Base-by-base conservation (phyloP, 2,329 filamentous ascomycete genomes). In the Fusarium stilboides region DNA sequence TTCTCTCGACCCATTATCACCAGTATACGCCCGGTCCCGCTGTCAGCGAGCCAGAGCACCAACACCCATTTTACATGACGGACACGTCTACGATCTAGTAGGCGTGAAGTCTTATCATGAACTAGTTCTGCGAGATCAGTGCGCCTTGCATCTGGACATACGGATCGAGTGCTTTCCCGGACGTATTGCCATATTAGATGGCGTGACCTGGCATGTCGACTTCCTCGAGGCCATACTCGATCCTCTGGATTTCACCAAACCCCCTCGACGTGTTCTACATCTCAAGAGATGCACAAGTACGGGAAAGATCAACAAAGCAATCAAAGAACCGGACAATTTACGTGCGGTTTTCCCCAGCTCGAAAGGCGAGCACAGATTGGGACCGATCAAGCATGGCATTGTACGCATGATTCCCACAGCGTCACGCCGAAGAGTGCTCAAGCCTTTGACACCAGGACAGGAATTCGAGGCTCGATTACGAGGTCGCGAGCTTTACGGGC, bases 331-430 rank as follows among this genome's bases (percentile, higher is more conserved):
- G 6, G 55, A 61, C 3, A 61, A 39, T 8, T 10, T 60, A 1
- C 22, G 14, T 2, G 54, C n/a, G 6, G 6, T 44, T 0, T 61
- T 61, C 3, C 24, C 44, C 0, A 24, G 57, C 8, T 20, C 57
- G 8, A 61, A 24, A 6, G 57, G 54, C 1, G 20, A 59, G 1
- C 54, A 61, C 34, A 60, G 4, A 1, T 2, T 61, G 1, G 57
- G 57, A 3, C 54, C 54, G 4, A 51, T 51, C 4, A 61, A 61
- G 6, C 54, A 61, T 6, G 57, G 54, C 15, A 61, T 60, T 13
- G 57, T 61, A 7, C 57, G 57, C 10, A 61, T 60, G 54, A 15
- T 59, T 2, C 24, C 57, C 9, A 33, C 5, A 2, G 44, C 54
- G 42, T 60, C 57, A 13, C 43, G 54, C 0, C 57, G 8, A 7